Evolutionary conservation across 129 eudicot genomes (phyloP).

Genomic region (Rutidosis leptorrhynchoides): DNA sequence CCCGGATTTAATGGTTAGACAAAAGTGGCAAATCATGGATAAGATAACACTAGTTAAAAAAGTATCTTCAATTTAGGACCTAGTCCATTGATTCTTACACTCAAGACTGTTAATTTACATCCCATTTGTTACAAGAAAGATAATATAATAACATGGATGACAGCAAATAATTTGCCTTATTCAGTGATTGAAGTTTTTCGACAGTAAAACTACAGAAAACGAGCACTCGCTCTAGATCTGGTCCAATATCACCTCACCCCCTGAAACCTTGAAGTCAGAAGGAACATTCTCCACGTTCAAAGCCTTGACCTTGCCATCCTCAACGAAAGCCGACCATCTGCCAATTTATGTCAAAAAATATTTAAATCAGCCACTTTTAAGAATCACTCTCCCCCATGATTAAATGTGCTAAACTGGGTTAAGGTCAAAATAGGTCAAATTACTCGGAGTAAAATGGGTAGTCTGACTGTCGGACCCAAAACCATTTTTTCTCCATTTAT

Average conservation of each 20-base stretch:
- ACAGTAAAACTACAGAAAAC: background rate
- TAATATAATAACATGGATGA: constrained; percentile 9
- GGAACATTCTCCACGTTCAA: constrained; percentile 91
- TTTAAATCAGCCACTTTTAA: background rate
- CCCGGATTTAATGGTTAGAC: background rate
- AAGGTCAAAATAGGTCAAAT: background rate
- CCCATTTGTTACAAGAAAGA: constrained; percentile 21
- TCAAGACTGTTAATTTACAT: background rate
- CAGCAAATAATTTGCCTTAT: constrained; percentile 12
- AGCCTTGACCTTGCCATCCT: constrained; percentile 78
- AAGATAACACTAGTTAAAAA: background rate
- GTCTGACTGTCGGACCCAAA: constrained; percentile 12
- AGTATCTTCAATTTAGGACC: constrained; percentile 5
- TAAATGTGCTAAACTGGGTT: background rate
- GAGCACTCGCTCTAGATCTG: constrained; percentile 45
- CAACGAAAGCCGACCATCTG: constrained; percentile 98
- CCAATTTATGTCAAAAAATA: background rate
- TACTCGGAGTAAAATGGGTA: background rate
- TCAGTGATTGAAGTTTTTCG: background rate
- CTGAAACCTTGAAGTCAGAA: constrained; percentile 88
- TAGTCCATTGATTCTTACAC: constrained; percentile 5
- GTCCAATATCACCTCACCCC: constrained; percentile 71
- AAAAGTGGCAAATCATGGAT: background rate
- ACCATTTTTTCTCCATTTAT: background rate
- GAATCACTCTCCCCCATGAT: background rate